Base-by-base conservation (phyloP, 805 yeast species). In the Tetrapisispora iriomotensis region DNA sequence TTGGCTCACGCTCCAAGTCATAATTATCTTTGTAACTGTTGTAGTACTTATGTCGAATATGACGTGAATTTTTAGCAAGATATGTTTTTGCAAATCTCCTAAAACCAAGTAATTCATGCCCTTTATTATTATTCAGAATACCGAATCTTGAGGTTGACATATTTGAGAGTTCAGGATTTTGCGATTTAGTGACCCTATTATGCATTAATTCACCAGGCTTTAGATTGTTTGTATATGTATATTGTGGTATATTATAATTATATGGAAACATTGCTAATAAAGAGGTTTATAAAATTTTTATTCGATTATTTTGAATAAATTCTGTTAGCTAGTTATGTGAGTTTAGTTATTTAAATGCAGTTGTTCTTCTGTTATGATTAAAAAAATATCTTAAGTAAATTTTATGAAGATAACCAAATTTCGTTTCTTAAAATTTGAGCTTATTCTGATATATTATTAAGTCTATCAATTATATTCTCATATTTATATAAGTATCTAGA, bases 31-130 rank as follows among this genome's bases (percentile, higher is more conserved):
- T 22, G 3, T 7, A 14, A 21, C 17, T 20, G 14, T 10, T 19
- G 18, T 47, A 6, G 42, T 31, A 2, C 50, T 47, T 15, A 39
- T 13, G 26, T 33, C 22, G 22, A 17, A 15, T 8, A 9, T 23
- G 18, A 6, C 28, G 22, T 12, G 36, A 13, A 9, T 27, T 7
- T 23, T 19, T 33, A 6, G 28, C 29, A 5, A 58, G 34, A 36
- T 54, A 56, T 10, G 42, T 39, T 37, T 36, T 50, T 1, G 61
- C 60, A 34, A 56, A 42, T 37, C 51, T 45, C 35, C 61, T 47
- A 32, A 58, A 50, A 1, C 62, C 61, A 39, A 56, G 47, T 8
- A 53, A 22, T 17, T 53, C 56, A 23, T 44, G 45, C 9, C 39
- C 22, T 8, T 39, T 37, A 7, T 29, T 36, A 19, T 38, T 22